Conservation (phyloP, 2,329 filamentous ascomycete species). For the Aspergillus sp. region DNA sequence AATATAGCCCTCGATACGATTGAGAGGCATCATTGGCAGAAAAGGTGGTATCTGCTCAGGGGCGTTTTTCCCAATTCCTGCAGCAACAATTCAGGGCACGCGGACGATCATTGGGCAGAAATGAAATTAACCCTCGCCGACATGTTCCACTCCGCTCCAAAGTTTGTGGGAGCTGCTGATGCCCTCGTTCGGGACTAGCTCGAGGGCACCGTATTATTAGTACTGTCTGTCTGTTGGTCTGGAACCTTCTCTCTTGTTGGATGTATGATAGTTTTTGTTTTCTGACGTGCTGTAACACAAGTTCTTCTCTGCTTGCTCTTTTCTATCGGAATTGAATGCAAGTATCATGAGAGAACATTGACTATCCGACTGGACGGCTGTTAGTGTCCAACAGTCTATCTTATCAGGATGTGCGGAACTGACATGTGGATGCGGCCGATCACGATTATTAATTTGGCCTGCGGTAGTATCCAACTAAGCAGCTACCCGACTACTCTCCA, state of each 20-base stretch:
- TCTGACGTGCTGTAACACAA: too few relatives aligned
- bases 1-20: slow-evolving; percentile 1
- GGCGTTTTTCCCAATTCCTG: background rate
- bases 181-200: background rate
- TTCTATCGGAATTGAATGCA: too few relatives aligned
- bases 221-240: too few relatives aligned
- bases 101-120: slow-evolving; percentile 2
- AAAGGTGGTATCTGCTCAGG: background rate
- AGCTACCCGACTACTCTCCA: background rate
- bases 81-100: background rate
- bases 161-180: background rate
- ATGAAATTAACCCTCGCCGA: slow-evolving; percentile 1
- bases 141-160: background rate
- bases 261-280: too few relatives aligned
- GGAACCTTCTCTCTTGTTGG: too few relatives aligned
- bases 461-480: too few relatives aligned
- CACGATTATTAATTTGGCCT: background rate
- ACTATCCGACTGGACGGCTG: too few relatives aligned
- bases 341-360: too few relatives aligned
- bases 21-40: background rate
- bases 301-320: too few relatives aligned
- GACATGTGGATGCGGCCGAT: background rate
- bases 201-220: background rate
- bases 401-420: background rate
- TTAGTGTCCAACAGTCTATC: background rate